Base-by-base conservation (phyloP, 257 asterid species). In the Forsythia suspensa region DNA sequence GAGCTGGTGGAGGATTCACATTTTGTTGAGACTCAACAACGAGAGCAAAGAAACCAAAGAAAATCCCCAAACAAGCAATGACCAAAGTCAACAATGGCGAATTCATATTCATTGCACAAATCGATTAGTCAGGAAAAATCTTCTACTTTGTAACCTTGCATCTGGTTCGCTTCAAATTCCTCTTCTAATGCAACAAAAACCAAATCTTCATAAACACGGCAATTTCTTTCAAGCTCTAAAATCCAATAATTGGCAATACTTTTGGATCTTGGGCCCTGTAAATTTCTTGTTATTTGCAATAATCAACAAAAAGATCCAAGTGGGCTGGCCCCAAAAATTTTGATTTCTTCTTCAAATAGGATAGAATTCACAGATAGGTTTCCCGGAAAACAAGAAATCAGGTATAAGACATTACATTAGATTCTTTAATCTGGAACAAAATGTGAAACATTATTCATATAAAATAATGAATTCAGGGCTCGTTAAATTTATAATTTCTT, bases 11-110 rank as follows among this genome's bases (percentile, higher is more conserved):
- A 3, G 78, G 79, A 72, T 43, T 80, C 67, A 79, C 82, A 83
- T 87, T 74, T 73, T 43, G 81, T 69, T 90, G 94, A 11, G 94
- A 85, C 5, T 84, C 87, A 41, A 84, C 97, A 9, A 80, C 38
- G 55, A 75, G 71, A 63, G 80, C 83, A 67, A 80, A 80, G 38
- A 82, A 85, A 34, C 80, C 75, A 39, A 88, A 51, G 41, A 71
- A 40, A 70, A 89, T 39, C 73, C 82, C 71, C 20, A 74, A 78
- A 37, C 20, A 66, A 21, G 83, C 42, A 38, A 82, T 68, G 70
- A 84, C 69, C 77, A 83, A 77, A 72, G 72, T 83, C 82, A 83
- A 78, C 80, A 87, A 70, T 65, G 84, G 79, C 5, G 89, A 82
- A 86, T 87, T 95, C 97, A 91, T 90, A 57, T 72, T 85, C 80